A percentile compares a stretch with the other conserved stretches of the same genome.
phyloP scores from a whole-genome alignment of 108 stramenopile genomes.

The Skeletonema marinoi region DNA sequence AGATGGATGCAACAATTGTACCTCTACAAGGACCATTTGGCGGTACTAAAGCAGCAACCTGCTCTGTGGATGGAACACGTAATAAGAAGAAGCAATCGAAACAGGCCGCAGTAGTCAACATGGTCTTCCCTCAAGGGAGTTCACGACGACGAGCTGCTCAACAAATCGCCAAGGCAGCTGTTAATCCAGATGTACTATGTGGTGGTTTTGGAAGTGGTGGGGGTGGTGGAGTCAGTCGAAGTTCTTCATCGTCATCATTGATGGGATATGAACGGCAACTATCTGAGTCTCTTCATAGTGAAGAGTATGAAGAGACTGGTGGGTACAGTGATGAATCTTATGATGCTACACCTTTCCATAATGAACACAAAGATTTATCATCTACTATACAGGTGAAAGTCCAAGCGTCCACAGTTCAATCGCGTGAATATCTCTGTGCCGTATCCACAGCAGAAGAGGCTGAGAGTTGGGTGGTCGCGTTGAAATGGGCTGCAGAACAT shows the following conservation, averaged over 20 bases:
- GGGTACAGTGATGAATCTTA: conserved; percentile 1
- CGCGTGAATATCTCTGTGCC: conserved; percentile 83
- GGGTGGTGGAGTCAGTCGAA: conserved; percentile 21
- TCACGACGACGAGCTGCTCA: conserved; percentile 37
- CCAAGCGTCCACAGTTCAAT: conserved; percentile 39
- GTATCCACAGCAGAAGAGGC: conserved; percentile 81
- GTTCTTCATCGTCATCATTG: conserved; percentile 29
- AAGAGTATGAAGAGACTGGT: background rate
- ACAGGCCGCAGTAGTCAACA: conserved; percentile 37
- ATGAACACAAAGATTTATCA: conserved; percentile 5
- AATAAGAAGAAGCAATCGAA: conserved; percentile 11
- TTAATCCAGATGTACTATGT: conserved; percentile 42
- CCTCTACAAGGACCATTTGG: background rate
- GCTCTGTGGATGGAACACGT: background rate
- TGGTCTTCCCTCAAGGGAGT: conserved; percentile 45
- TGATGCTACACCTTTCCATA: background rate
- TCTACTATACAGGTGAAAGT: conserved; percentile 32
- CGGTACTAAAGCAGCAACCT: background rate
- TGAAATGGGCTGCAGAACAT: conserved; percentile 76
- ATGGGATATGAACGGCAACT: conserved; percentile 25
- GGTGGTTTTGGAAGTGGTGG: conserved; percentile 9
- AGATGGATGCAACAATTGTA: conserved; percentile 19
- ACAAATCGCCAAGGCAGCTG: conserved; percentile 41
- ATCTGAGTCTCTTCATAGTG: conserved; percentile 4
- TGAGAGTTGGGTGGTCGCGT: conserved; percentile 81